Percentiles rank a stretch among this genome's conserved stretches.
Evolutionary conservation across 2,329 filamentous ascomycete species (phyloP).

Genomic region (Tolypocladium guangdongense): DNA sequence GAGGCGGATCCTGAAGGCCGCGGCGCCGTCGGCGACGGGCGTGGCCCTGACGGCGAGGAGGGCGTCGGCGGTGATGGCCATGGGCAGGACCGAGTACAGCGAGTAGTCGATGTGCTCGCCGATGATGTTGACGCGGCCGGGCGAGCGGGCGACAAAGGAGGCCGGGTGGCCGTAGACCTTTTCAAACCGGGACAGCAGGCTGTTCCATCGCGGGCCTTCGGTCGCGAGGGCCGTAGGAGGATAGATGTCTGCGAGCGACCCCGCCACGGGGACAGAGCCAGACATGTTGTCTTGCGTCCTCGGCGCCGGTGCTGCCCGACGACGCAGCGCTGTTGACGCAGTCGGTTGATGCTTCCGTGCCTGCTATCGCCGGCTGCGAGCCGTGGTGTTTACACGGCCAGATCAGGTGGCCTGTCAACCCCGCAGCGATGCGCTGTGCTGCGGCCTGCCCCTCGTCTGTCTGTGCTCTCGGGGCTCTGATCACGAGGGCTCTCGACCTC

Average conservation of each 20-base stretch:
- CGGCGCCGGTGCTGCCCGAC: too few species aligned
- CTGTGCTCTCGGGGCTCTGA: neutral
- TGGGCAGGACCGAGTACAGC: conserved; percentile 88
- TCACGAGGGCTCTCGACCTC: neutral
- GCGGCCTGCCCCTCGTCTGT: neutral
- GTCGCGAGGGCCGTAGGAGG: conserved; percentile 56
- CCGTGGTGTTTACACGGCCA: neutral
- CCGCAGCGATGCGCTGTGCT: neutral
- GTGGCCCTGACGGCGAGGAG: conserved; percentile 66
- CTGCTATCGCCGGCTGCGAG: neutral
- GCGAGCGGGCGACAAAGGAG: conserved; percentile 78
- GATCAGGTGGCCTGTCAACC: neutral
- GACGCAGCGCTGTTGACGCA: neutral
- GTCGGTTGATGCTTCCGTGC: neutral
- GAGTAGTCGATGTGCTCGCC: conserved; percentile 99
- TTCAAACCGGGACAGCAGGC: conserved; percentile 60
- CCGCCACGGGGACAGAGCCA: conserved; percentile 59
- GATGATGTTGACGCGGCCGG: conserved; percentile 94
- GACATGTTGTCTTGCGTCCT: conserved; percentile 28
- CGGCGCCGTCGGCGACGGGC: conserved; percentile 34
- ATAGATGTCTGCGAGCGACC: conserved; percentile 73
- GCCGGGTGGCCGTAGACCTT: conserved; percentile 57
- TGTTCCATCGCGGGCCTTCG: conserved; percentile 67
- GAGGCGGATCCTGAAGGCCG: conserved; percentile 59
- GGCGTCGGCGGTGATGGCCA: conserved; percentile 87